Base-by-base conservation (phyloP, 2,329 filamentous ascomycete species). In the Aspergillus oerlinghausenensis region DNA sequence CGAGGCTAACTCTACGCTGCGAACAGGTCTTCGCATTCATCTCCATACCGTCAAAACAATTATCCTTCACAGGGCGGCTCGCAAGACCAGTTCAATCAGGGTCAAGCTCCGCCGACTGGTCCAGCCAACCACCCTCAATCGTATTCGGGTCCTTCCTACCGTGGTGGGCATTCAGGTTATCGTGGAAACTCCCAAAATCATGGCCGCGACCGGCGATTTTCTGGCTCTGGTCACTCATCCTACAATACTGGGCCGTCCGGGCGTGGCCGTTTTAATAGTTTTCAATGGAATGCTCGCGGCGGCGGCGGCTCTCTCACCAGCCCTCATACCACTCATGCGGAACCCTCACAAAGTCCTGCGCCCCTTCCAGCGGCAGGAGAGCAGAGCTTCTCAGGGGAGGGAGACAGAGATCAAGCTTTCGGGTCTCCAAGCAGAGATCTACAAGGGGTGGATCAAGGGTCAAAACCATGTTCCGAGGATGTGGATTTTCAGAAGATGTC, bases 281-380 rank as follows among this genome's bases (percentile, higher is more conserved):
- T 86, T 2, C 89, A 90, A 49, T 92, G 90, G 88, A 88, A 83
- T 55, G 81, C 81, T 19, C 79, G 80, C 54, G 79, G 80, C 64
- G 82, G 81, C 68, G 78, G 82, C 56, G 66, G 71, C 38, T 70
- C 75, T 56, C 63, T 77, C 38, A n/a, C n/a, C n/a, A 71, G 66
- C 54, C 70, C 72, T 53, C 79, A 77, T 55, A 70, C 75, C 25
- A 72, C 64, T 25, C 71, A 71, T 49, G 63, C 63, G 21, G 69
- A 69, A 32, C 68, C 70, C 29, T 70, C 73, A 51, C 69, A 72
- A 49, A 67, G 66, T 49, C 67, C 67, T 58, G 48, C 67, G 51
- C 56, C 66, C 56, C 60, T 66, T 59, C 52, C 72, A 67, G 60
- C 65, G 21, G 55, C 71, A n/a, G 66, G 71, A 51, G 72, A 76